These are phyloP conservation scores for Keqinozyma sinolaborantium DNA, from an alignment of 1,139 yeast species.

Conservation along the genomic window DNA sequence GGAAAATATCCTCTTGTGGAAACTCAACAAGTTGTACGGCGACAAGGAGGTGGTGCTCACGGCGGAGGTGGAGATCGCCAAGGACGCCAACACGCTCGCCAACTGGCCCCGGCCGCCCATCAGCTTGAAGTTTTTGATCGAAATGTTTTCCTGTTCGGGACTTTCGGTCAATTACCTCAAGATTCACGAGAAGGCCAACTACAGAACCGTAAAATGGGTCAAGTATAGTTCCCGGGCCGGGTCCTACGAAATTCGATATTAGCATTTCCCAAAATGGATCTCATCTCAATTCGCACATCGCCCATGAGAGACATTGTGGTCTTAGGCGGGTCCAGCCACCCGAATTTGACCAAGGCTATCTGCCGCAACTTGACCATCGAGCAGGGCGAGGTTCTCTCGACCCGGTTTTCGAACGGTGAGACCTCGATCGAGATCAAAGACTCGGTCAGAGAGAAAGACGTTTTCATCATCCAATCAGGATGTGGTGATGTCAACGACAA, in stretches of 20 bases:
- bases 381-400: conserved; percentile 52
- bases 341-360: conserved; percentile 56
- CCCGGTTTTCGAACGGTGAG: conserved; percentile 79
- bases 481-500: conserved; percentile 91
- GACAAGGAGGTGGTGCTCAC: conserved; percentile 57
- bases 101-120: conserved; percentile 79
- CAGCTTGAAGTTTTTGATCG: conserved; percentile 61
- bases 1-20: conserved; percentile 67
- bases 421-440: conserved; percentile 81
- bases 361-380: conserved; percentile 63
- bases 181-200: conserved; percentile 62
- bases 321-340: conserved; percentile 75
- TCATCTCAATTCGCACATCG: background rate
- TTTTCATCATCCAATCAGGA: conserved; percentile 76
- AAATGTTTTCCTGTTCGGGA: conserved; percentile 81
- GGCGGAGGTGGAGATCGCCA: conserved; percentile 44
- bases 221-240: conserved; percentile 75
- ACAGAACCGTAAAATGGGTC: conserved; percentile 84
- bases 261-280: conserved; percentile 5
- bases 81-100: conserved; percentile 13
- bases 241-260: conserved; percentile 73
- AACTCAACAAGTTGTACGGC: conserved; percentile 65
- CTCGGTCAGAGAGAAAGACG: conserved; percentile 91
- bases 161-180: conserved; percentile 69
- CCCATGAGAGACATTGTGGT: conserved; percentile 73